Base-by-base conservation (phyloP, 108 stramenopile species). In the Fragilaria crotonensis region DNA sequence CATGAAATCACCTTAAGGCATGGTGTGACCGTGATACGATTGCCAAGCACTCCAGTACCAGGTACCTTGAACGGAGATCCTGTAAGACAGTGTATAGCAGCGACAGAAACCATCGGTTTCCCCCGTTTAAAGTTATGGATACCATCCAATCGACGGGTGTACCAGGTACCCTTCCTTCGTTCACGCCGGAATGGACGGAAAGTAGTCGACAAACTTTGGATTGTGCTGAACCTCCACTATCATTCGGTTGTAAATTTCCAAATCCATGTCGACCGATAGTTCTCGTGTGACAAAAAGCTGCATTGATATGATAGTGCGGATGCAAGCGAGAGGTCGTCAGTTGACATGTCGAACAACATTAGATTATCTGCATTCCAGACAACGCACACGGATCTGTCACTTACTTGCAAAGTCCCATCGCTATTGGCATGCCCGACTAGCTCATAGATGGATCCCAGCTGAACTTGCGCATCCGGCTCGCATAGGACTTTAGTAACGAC, bases 241-340 rank as follows among this genome's bases (percentile, higher is more conserved):
- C 76, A 82, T 68, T 25, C 71, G 50, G 45, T 82, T 76, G 71
- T 82, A 82, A 25, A 71, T 27, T 2, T 61, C 57, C 62, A 82
- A 33, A 45, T 82, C 74, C 60, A 72, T 69, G 30, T 82, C 81
- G 1, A 52, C 62, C 18, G 66, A 53, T 11, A 78, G 51, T 23
- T 82, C 71, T 11, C 81, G 57, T 11, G 60, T 46, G 11, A 82
- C 66, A 47, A 82, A 82, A 3, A 73, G 55, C 81, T 78, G 60
- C 23, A 17, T 9, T 30, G 3, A 17, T 63, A 11, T 14, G 31
- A 23, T 17, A 26, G 36, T 19, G 30, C 26, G 31, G 29, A 62
- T 62, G 21, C n/a, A 27, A 45, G 4, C 2, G 21, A 52, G 18
- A 52, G 1, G 4, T 9, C 19, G 41, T 45, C n/a, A 5, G 45